Base-by-base conservation (phyloP, 164 flowering plant species). In the Umbellularia californica region DNA sequence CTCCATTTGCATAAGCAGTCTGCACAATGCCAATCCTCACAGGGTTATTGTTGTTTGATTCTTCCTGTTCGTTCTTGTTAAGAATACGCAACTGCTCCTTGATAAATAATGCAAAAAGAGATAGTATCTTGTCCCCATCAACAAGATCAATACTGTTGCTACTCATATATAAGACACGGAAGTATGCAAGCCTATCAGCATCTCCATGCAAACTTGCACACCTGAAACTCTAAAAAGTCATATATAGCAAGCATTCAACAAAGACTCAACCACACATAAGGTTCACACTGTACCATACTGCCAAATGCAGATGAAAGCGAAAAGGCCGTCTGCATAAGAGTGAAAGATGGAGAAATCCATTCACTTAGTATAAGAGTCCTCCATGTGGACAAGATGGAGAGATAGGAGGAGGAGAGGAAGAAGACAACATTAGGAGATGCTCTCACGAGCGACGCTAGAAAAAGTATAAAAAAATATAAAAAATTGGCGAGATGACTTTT, bases 151-250 rank as follows among this genome's bases (percentile, higher is more conserved):
- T 87, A 72, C 84, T 85, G 67, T 77, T 75, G 74, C 80, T 77
- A 60, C 70, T 58, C 65, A 75, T 65, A 63, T 88, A 75, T 73
- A 72, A 70, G 65, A 92, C 80, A 69, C 65, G 77, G 76, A 95
- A 95, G 82, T 92, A 93, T 41, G 92, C 98, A 70, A 93, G 87
- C 35, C 99, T 89, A 82, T 95, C 99, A 33, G 96, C 98, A 88
- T 95, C 98, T 71, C 99, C 99, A 84, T 95, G 98, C 84, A 95
- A 84, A 83, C 99, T 95, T 68, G 92, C 98, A 89, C 98, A 95
- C 89, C 98, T 92, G 93, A 82, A 88, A 88, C 79, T 81, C 83
- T 83, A 87, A 76, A 82, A 78, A 67, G 68, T 79, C 74, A 28
- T 65, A 78, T 68, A 70, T n/a, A n/a, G n/a, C n/a, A n/a, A n/a